phyloP scores from a whole-genome alignment of 441 rosid species.

The Populus tomentosa region DNA sequence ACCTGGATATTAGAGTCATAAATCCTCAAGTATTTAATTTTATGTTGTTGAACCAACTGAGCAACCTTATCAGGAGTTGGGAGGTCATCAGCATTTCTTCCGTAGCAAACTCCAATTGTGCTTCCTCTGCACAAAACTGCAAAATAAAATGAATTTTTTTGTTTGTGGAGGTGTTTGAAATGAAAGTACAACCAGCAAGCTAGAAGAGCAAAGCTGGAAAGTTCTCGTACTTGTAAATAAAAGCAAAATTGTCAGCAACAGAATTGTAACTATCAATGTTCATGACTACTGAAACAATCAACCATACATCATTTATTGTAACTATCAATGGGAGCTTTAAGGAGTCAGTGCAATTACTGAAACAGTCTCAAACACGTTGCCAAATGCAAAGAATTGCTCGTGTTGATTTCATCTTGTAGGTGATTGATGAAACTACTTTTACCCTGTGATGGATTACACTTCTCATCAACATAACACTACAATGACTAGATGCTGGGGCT shows the following conservation, averaged over 20 bases:
- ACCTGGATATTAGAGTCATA: constrained; percentile 83
- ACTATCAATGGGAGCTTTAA: neutral
- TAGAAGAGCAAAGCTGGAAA: neutral
- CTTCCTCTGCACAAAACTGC: constrained; percentile 61
- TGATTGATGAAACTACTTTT: neutral
- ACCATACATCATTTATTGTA: too few species aligned
- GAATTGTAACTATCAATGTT: too few species aligned
- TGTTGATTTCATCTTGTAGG: neutral
- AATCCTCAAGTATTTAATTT: constrained; percentile 69
- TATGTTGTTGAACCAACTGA: constrained; percentile 52
- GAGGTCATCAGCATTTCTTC: constrained; percentile 94
- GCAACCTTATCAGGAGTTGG: constrained; percentile 78
- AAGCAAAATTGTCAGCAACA: neutral
- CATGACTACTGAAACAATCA: neutral
- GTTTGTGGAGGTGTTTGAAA: too few species aligned
- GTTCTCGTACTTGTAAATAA: neutral
- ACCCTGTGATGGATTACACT: neutral
- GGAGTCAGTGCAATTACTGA: neutral
- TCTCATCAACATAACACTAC: neutral
- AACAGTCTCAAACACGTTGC: neutral
- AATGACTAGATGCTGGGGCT: neutral
- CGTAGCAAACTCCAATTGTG: constrained; percentile 84
- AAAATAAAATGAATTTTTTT: neutral
- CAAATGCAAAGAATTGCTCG: neutral
- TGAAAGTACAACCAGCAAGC: neutral